Conservation (phyloP, 1,139 yeast genomes). For the Ashbya aceris region DNA sequence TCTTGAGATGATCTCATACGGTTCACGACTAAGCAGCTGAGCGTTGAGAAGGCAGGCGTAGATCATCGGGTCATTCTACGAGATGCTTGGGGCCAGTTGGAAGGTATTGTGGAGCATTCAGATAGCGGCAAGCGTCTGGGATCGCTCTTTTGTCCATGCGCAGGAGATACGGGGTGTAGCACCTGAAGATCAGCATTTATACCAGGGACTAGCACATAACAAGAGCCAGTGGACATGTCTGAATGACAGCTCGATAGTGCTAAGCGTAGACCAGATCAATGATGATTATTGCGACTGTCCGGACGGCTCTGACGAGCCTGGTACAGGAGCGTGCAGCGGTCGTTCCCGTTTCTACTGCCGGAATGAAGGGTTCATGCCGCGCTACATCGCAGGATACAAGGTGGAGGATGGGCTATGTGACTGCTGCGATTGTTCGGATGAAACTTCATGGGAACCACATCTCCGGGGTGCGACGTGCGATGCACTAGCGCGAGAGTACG, state of each 20-base stretch:
- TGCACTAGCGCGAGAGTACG: constrained; percentile 35
- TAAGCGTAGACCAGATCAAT: constrained; percentile 58
- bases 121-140: too few species aligned
- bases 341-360: constrained; percentile 53
- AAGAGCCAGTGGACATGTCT: constrained; percentile 56
- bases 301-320: constrained; percentile 96
- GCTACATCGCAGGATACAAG: constrained; percentile 43
- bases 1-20: too few species aligned
- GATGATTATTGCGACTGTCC: constrained; percentile 95
- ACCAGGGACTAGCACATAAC: constrained; percentile 38
- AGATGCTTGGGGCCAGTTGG: too few species aligned
- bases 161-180: constrained; percentile 20
- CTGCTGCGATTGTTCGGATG: constrained; percentile 97
- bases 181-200: constrained; percentile 35
- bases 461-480: constrained; percentile 52
- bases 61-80: too few species aligned
- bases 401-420: constrained; percentile 93
- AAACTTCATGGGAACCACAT: constrained; percentile 33
- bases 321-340: constrained; percentile 73
- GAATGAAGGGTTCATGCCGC: constrained; percentile 60
- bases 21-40: too few species aligned
- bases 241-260: constrained; percentile 48
- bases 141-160: too few species aligned
- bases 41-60: too few species aligned
- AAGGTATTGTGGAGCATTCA: too few species aligned